Evolutionary conservation across 257 asterid genomes (phyloP).

Genomic region (Echium plantagineum): DNA sequence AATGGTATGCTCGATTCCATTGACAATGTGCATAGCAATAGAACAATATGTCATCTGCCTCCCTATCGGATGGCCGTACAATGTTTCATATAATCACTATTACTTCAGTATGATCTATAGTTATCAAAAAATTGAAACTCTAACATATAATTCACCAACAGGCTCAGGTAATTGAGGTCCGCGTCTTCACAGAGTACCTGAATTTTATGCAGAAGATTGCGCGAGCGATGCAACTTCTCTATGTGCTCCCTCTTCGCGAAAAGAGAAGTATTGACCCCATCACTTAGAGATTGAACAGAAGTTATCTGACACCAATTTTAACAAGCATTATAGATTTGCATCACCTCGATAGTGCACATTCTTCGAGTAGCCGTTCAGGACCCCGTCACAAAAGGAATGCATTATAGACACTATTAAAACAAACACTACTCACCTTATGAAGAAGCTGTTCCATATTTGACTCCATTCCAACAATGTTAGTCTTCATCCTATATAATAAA

Average conservation of each 20-base stretch:
- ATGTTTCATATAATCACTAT: not conserved
- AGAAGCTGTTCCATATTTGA: constrained; percentile 97
- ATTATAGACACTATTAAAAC: not conserved
- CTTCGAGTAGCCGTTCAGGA: too few species aligned
- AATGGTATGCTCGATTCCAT: not conserved
- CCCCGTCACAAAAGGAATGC: too few species aligned
- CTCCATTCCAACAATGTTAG: constrained; percentile 93
- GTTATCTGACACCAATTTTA: constrained; percentile 51
- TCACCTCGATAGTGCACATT: too few species aligned
- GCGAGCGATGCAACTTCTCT: constrained; percentile 92
- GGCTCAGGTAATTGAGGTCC: not conserved
- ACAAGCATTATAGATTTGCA: too few species aligned
- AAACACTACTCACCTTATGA: constrained; percentile 65
- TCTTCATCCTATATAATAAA: constrained; percentile 76
- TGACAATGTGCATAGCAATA: not conserved
- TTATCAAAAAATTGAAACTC: too few species aligned
- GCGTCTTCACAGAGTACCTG: constrained; percentile 45
- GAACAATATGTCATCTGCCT: not conserved
- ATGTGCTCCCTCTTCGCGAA: constrained; percentile 91
- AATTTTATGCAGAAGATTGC: constrained; percentile 80
- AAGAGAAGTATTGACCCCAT: constrained; percentile 93
- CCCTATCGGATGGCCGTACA: too few species aligned
- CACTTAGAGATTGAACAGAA: constrained; percentile 92
- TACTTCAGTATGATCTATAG: not conserved
- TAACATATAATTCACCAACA: not conserved